phyloP scores from a whole-genome alignment of 352 stramenopile genomes.

The Globisporangium megalacanthum region DNA sequence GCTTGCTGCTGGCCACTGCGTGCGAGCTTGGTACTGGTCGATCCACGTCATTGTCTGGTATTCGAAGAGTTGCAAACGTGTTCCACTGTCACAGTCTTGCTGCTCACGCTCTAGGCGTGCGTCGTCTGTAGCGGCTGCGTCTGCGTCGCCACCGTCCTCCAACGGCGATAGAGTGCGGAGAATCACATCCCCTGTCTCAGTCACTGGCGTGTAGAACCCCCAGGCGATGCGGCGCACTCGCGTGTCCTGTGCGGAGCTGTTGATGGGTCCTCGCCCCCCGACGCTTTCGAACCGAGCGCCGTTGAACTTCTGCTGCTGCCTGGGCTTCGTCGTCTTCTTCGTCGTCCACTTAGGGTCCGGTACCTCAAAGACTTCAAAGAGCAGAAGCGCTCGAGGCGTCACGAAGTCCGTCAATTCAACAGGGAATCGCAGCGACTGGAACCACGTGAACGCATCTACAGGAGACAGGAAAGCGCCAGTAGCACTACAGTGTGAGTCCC shows the following conservation, averaged over 20 bases:
- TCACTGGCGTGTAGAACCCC: slow-evolving; percentile 61
- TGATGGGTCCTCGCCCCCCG: slow-evolving; percentile 1
- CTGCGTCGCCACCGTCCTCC: not conserved
- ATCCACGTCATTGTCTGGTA: slow-evolving; percentile 61
- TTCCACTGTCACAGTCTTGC: not conserved
- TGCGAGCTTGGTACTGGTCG: slow-evolving; percentile 49
- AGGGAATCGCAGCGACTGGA: slow-evolving; percentile 27
- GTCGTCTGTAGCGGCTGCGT: not conserved
- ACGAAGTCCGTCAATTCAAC: slow-evolving; percentile 30
- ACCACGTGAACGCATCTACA: slow-evolving; percentile 53
- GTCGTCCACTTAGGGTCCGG: slow-evolving; percentile 8
- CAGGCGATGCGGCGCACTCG: slow-evolving; percentile 34
- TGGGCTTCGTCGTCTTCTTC: not conserved
- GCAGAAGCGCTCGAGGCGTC: slow-evolving; percentile 31
- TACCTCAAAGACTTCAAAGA: slow-evolving; percentile 56
- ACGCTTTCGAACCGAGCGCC: slow-evolving; percentile 19
- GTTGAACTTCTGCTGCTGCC: slow-evolving; percentile 1
- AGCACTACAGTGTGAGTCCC: not conserved
- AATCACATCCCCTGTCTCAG: slow-evolving; percentile 34
- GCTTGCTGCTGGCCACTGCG: slow-evolving; percentile 36
- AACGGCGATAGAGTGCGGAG: slow-evolving; percentile 15
- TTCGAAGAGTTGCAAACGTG: slow-evolving; percentile 48
- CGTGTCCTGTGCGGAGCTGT: not conserved
- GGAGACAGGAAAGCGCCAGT: not conserved
- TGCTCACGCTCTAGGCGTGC: not conserved